Evolutionary conservation across 441 rosid genomes (phyloP), one percentile per base, ranked within the genome.

Genomic region (Geranium incanum): DNA sequence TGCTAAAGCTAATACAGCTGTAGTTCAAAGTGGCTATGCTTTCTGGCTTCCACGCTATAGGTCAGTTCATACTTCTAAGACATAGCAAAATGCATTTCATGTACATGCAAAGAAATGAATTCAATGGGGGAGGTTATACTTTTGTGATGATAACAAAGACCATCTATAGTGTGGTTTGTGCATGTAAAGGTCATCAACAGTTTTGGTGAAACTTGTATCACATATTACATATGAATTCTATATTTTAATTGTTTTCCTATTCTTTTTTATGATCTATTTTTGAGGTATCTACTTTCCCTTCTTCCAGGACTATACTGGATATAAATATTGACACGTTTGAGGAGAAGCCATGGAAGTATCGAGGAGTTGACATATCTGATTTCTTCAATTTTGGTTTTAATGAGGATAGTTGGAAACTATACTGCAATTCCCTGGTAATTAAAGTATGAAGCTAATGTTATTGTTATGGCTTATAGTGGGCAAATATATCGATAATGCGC

Each of bases 41-140:
- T 80, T 78, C 81, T 82, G 82, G 4, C 86, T 83, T 50, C 84
- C 89, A 43, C 80, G 87, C 87, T 78, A 78, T 72, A 89, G 91
- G 95, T 86, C 69, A 81, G 91, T 86, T 23, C 65, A 18, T 33
- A 57, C 6, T 45, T n/a, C 71, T 70, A 66, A 68, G 13, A 38
- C 37, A 33, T 50, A 45, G 57, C 16, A 71, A 21, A 64, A 39
- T 63, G n/a, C 68, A 38, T 39, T 15, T 67, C 13, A 1, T 67
- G 39, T 39, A 52, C 66, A 21, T 62, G 66, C 11, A 12, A 62
- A 62, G 66, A 21, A 62, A 62, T 62, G 36, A 62, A 62, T 62
- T 19, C 9, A 23, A n/a, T 62, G 33, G 36, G 36, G 36, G 23
- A 62, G 66, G 66, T 23, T 62, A 21, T 21, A 36, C 4, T 8